Evolutionary conservation across 2,329 filamentous ascomycete genomes (phyloP), one percentile per base, ranked within the genome.

Genomic region (Endoconidiophora polonica): DNA sequence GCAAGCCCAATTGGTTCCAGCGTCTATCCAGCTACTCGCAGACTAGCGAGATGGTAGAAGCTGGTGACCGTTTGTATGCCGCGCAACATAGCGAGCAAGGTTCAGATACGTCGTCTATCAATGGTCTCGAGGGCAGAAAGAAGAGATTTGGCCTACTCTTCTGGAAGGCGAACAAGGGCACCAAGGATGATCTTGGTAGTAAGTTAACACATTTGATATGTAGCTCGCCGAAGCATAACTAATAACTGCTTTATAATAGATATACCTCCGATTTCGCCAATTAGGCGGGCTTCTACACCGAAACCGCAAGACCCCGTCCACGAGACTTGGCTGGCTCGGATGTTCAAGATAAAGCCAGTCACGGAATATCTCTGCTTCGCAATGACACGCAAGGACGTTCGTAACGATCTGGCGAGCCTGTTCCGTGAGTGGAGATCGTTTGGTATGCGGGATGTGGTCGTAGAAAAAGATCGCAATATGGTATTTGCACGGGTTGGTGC

Each of bases 331-430:
- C 75, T 96, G 48, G 82, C 86, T 26, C 83, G 86, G 14, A 77
- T 96, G 43, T 86, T 96, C 67, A 79, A 86, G 50, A 81, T 95
- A 60, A 94, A 91, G 62, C 90, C 90, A 1, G 84, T 81, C 0
- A 81, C 71, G 14, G 77, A 77, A 55, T 73, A 84, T 24, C 65
- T 95, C 14, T 91, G 86, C 61, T 80, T 95, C 61, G 73, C 72
- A 3, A 72, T 86, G 22, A 77, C 81, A 24, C 61, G 66, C 4
- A 81, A 82, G 57, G 72, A 79, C 53, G 83, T 82, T 41, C 78
- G 86, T 41, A 82, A 84, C 59, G 87, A 94, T 59, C 71, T 94
- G 18, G 74, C 81, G 22, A 74, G 76, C 46, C 68, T 93, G 24
- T 71, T 95, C 44, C 78, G 78, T 38, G 82, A 87, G 53, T 94